Percentiles rank a stretch among this genome's conserved stretches.
These are phyloP conservation scores for Penicillium sp. DNA, from an alignment of 2,329 filamentous ascomycete species.

Conservation along the genomic window DNA sequence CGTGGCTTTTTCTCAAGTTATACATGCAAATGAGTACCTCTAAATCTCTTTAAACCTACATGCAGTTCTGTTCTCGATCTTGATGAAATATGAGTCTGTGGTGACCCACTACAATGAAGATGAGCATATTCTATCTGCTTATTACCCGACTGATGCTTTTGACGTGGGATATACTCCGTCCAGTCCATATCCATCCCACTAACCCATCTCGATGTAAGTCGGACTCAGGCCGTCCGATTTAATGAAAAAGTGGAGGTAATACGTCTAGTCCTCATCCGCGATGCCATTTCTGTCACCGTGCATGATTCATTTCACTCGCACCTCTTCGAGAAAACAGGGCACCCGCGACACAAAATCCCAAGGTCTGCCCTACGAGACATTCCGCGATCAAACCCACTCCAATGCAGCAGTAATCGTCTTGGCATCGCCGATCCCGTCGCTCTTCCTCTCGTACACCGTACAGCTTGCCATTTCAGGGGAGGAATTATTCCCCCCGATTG, in stretches of 20 bases:
- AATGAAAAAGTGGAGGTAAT: neutral
- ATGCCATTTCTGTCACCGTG: neutral
- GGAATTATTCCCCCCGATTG: neutral
- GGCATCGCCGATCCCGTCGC: neutral
- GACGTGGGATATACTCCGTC: too few species aligned
- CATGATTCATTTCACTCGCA: neutral
- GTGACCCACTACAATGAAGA: too few species aligned
- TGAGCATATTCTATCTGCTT: too few species aligned
- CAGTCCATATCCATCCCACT: neutral
- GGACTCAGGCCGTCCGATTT: neutral
- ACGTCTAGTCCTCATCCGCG: neutral
- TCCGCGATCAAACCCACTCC: neutral
- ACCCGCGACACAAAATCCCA: neutral
- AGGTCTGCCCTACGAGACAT: neutral
- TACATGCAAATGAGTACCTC: too few species aligned
- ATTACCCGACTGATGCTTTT: too few species aligned
- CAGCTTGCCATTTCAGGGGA: neutral
- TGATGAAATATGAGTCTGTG: too few species aligned
- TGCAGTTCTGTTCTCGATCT: too few species aligned
- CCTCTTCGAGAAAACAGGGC: neutral
- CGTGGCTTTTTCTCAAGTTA: too few species aligned
- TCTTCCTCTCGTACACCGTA: neutral
- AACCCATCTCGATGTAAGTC: neutral
- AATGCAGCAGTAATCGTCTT: neutral
- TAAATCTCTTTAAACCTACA: too few species aligned